Percentiles rank a stretch among this genome's conserved stretches.
Evolutionary conservation across 768 basidiomycete genomes (phyloP).

Genomic region (Russula sp.): DNA sequence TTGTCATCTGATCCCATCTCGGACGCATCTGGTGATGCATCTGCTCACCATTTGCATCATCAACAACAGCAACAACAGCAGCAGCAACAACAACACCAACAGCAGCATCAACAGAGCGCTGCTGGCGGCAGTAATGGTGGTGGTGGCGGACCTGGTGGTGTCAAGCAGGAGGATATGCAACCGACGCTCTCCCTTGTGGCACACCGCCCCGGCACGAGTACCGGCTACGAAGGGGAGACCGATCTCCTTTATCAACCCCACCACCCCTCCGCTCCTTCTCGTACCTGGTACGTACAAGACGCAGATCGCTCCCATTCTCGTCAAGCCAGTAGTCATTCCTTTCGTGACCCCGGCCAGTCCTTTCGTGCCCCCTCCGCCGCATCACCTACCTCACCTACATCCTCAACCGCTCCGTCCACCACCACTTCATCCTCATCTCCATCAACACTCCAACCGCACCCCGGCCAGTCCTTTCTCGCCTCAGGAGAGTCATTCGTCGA

Average conservation of each 20-base stretch:
- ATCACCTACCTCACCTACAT: constrained; percentile 41
- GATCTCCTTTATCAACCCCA: constrained; percentile 35
- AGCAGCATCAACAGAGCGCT: constrained; percentile 27
- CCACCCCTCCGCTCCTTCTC: constrained; percentile 32
- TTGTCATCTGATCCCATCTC: constrained; percentile 24
- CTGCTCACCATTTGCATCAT: constrained; percentile 12
- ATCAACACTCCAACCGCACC: constrained; percentile 35
- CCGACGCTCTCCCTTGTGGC: constrained; percentile 36
- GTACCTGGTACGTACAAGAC: constrained; percentile 44
- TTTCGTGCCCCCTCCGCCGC: constrained; percentile 62
- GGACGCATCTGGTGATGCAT: constrained; percentile 28
- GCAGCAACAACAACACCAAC: neutral
- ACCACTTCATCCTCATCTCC: constrained; percentile 32
- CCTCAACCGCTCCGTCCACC: constrained; percentile 31
- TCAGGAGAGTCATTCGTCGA: constrained; percentile 46
- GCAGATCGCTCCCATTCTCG: constrained; percentile 41
- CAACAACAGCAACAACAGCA: constrained; percentile 25
- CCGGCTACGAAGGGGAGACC: constrained; percentile 60
- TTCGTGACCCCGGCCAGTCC: constrained; percentile 78
- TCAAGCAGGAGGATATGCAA: constrained; percentile 46
- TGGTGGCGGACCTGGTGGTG: constrained; percentile 17
- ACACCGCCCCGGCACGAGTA: constrained; percentile 67
- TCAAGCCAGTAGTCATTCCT: constrained; percentile 56
- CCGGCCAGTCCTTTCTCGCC: constrained; percentile 68
- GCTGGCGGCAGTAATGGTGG: neutral